phyloP scores from a whole-genome alignment of 2,329 filamentous ascomycete genomes.

The Talaromyces funiculosus region DNA sequence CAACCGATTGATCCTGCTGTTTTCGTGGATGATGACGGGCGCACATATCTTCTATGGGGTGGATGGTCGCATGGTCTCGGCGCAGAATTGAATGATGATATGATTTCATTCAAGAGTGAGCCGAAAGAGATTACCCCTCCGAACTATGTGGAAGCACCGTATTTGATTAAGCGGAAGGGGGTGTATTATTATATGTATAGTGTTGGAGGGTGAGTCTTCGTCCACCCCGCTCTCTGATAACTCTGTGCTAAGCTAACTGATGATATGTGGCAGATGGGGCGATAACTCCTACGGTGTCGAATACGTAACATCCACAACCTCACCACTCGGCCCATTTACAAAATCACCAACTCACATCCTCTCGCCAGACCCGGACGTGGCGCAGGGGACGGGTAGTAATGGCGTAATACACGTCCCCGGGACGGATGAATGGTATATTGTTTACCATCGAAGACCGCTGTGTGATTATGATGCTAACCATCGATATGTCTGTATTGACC shows the following conservation, averaged over 20 bases:
- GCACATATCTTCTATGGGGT: constrained; percentile 43
- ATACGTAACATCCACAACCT: constrained; percentile 36
- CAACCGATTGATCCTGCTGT: constrained; percentile 47
- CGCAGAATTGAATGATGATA: constrained; percentile 40
- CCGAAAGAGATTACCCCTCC: constrained; percentile 45
- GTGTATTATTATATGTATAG: constrained; percentile 45
- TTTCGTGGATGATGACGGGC: constrained; percentile 39
- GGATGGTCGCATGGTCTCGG: constrained; percentile 42
- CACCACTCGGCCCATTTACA: constrained; percentile 40
- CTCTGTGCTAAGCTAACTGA: neutral
- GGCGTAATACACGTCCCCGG: constrained; percentile 34
- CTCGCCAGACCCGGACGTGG: constrained; percentile 21
- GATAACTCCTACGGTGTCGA: constrained; percentile 45
- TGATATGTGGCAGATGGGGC: constrained; percentile 33
- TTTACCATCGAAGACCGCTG: constrained; percentile 44
- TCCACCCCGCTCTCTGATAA: neutral
- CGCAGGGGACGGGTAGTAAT: constrained; percentile 38
- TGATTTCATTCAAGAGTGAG: constrained; percentile 42
- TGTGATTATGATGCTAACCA: constrained; percentile 44
- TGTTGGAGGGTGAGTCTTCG: constrained; percentile 31
- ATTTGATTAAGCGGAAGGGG: constrained; percentile 41
- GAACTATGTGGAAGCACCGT: constrained; percentile 42
- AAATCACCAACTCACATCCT: constrained; percentile 28
- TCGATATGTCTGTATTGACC: constrained; percentile 45
- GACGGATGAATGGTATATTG: constrained; percentile 42